These are phyloP conservation scores for Helichrysum umbraculigerum DNA, from an alignment of 129 eudicot species.

Conservation along the genomic window DNA sequence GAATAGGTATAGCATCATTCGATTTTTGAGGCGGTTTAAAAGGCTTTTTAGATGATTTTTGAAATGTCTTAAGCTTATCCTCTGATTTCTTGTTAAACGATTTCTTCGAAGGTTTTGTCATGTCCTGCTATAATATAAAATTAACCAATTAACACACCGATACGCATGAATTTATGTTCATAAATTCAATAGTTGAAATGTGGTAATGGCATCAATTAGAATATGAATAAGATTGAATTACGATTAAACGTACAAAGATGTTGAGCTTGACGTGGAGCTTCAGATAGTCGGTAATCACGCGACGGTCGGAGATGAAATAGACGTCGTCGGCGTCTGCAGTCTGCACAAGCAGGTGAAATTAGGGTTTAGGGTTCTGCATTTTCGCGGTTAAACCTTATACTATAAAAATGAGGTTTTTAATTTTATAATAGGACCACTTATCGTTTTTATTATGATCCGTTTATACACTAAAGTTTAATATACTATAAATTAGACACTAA, in stretches of 20 bases:
- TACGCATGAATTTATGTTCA: too few species aligned
- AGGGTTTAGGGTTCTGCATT: conserved; percentile 31
- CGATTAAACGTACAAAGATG: neutral
- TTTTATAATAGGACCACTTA: neutral
- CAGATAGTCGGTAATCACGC: neutral
- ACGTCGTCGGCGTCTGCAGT: neutral
- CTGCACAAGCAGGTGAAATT: conserved; percentile 2
- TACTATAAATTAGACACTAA: neutral
- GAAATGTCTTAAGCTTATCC: conserved; percentile 32
- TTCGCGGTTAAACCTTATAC: conserved; percentile 14
- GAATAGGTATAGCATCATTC: conserved; percentile 39
- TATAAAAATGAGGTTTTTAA: conserved; percentile 11
- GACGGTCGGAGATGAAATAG: neutral
- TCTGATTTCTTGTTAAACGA: conserved; percentile 34
- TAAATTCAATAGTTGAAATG: too few species aligned
- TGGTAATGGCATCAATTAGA: too few species aligned
- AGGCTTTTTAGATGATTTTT: conserved; percentile 43
- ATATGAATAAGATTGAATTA: too few species aligned
- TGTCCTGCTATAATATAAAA: conserved; percentile 27
- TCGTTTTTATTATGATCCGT: neutral
- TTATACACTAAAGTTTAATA: neutral
- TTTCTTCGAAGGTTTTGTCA: conserved; percentile 58
- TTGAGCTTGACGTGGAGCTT: neutral
- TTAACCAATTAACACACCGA: too few species aligned
- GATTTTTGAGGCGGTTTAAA: conserved; percentile 40